These are phyloP conservation scores for Aphanomyces stellatus DNA, from an alignment of 352 stramenopile species.

Conservation along the genomic window DNA sequence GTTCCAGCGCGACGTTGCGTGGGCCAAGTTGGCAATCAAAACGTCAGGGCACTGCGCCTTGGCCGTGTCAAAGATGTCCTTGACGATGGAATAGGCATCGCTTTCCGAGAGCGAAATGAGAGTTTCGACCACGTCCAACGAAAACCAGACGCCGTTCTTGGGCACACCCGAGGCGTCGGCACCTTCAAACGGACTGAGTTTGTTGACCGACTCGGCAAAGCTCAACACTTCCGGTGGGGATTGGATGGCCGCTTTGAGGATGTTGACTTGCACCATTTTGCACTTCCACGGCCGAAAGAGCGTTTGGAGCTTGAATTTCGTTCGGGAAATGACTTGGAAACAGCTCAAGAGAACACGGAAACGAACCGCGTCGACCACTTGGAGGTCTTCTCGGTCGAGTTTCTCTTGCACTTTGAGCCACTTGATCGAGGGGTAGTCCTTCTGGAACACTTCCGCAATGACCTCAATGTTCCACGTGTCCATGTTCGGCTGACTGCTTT, in stretches of 20 bases:
- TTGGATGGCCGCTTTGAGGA: slow-evolving; percentile 72
- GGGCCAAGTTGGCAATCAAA: slow-evolving; percentile 77
- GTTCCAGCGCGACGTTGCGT: slow-evolving; percentile 70
- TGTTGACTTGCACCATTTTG: slow-evolving; percentile 59
- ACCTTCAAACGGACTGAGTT: slow-evolving; percentile 77
- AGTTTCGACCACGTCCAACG: slow-evolving; percentile 72
- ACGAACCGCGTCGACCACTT: slow-evolving; percentile 50
- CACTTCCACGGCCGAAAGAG: slow-evolving; percentile 74
- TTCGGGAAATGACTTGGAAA: slow-evolving; percentile 74
- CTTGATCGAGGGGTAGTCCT: slow-evolving; percentile 78
- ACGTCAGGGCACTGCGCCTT: slow-evolving; percentile 82
- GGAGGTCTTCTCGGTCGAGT: slow-evolving; percentile 65
- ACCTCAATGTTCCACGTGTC: slow-evolving; percentile 77
- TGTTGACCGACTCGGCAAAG: slow-evolving; percentile 70
- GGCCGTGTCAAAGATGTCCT: slow-evolving; percentile 60
- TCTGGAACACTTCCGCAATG: slow-evolving; percentile 76
- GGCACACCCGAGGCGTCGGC: slow-evolving; percentile 75
- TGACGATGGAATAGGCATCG: slow-evolving; percentile 76
- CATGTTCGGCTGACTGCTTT: background rate
- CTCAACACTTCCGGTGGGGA: slow-evolving; percentile 68
- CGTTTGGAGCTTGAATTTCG: slow-evolving; percentile 64
- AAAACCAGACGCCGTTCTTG: slow-evolving; percentile 85
- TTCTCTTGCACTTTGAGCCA: slow-evolving; percentile 82
- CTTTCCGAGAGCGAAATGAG: slow-evolving; percentile 70
- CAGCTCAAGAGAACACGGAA: slow-evolving; percentile 65